phyloP scores from a whole-genome alignment of 1,284 basidiomycete species.

The Ceratobasidium sp. region DNA sequence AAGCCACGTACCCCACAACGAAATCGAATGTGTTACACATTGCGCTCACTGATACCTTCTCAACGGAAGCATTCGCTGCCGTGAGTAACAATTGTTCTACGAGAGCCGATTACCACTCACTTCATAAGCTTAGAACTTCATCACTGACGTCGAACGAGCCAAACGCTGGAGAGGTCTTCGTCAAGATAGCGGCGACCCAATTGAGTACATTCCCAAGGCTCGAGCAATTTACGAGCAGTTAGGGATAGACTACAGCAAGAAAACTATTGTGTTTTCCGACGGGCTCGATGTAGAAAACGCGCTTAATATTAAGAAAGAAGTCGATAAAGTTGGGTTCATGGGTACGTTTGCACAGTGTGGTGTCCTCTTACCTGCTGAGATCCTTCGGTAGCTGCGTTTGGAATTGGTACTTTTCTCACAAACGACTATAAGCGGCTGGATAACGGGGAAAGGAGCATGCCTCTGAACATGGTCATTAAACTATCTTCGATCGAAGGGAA shows the following conservation, averaged over 20 bases:
- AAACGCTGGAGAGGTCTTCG: constrained; percentile 82
- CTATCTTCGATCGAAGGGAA: constrained; percentile 77
- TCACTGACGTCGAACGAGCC: constrained; percentile 70
- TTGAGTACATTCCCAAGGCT: constrained; percentile 78
- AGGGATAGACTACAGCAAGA: constrained; percentile 74
- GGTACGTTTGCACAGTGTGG: constrained; percentile 60
- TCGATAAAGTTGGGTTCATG: constrained; percentile 77
- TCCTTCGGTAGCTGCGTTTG: constrained; percentile 72
- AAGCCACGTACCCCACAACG: constrained; percentile 74
- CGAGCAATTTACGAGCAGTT: constrained; percentile 76
- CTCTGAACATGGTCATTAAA: constrained; percentile 95
- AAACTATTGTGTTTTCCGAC: constrained; percentile 87
- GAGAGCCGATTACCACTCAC: background rate
- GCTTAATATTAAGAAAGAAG: constrained; percentile 75
- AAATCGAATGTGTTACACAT: constrained; percentile 68
- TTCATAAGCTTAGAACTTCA: constrained; percentile 59
- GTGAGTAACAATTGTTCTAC: constrained; percentile 56
- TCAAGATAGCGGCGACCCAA: constrained; percentile 94
- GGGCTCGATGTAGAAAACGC: constrained; percentile 79
- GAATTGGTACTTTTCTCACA: constrained; percentile 91
- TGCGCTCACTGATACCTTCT: constrained; percentile 94
- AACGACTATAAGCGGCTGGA: constrained; percentile 83
- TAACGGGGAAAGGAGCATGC: constrained; percentile 75
- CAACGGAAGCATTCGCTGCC: constrained; percentile 84
- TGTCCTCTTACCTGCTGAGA: constrained; percentile 7